A percentile compares a stretch with the other conserved stretches of the same genome.
Conservation (phyloP, 176 grass and related monocot species). For the Eremochloa ophiuroides region DNA sequence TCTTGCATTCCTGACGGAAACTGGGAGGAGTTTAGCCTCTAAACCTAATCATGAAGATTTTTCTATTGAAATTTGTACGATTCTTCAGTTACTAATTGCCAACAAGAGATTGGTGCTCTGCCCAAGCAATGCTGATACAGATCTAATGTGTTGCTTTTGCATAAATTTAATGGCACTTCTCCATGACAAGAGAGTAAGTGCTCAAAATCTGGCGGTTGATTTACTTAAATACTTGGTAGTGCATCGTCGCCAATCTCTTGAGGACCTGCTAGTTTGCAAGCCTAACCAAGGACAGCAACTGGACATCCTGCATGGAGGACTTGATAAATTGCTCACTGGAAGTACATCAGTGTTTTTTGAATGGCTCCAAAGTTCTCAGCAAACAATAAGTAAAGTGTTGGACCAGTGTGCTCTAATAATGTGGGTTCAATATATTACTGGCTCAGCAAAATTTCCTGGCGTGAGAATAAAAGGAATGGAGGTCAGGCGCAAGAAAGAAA, state of each 20-base stretch:
- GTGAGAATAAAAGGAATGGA: conserved; percentile 99
- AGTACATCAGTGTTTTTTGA: conserved; percentile 75
- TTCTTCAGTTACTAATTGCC: conserved; percentile 88
- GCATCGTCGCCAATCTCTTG: conserved; percentile 72
- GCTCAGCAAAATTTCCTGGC: conserved; percentile 92
- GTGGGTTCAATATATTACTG: conserved; percentile 89
- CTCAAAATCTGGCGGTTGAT: conserved; percentile 72
- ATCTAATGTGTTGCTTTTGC: conserved; percentile 88
- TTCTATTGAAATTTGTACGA: conserved; percentile 79
- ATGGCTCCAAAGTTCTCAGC: conserved; percentile 78
- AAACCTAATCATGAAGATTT: conserved; percentile 62
- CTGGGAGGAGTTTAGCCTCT: conserved; percentile 47
- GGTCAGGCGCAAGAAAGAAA: conserved; percentile 88
- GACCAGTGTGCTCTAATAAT: conserved; percentile 88
- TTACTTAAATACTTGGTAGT: conserved; percentile 90
- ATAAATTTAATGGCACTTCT: conserved; percentile 91
- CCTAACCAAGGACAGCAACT: conserved; percentile 68
- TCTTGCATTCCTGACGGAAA: conserved; percentile 76
- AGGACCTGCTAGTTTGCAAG: conserved; percentile 82
- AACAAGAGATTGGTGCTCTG: conserved; percentile 93
- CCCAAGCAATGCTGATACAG: conserved; percentile 91
- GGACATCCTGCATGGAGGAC: conserved; percentile 86
- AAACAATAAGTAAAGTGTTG: conserved; percentile 77
- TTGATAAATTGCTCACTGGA: conserved; percentile 85
- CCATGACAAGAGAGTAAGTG: conserved; percentile 75